phyloP scores from a whole-genome alignment of 148 eudicot genomes.

The Rhododendron kiyosumense region DNA sequence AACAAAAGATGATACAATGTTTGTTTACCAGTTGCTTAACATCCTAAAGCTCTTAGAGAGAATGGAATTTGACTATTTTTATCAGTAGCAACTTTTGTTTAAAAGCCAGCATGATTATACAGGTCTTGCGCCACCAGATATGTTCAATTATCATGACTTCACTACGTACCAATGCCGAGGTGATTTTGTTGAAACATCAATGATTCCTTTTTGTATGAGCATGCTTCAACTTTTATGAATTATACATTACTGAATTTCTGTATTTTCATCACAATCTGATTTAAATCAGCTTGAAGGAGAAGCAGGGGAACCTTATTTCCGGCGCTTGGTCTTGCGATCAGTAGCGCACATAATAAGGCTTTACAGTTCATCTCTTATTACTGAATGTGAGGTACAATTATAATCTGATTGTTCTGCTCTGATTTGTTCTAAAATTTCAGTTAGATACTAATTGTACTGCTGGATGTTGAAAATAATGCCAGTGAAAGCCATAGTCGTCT shows the following conservation, averaged over 20 bases:
- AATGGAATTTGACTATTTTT: background rate
- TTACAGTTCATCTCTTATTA: constrained; percentile 82
- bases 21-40: background rate
- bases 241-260: background rate
- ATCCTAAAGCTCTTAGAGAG: background rate
- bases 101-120: constrained; percentile 34
- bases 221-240: background rate
- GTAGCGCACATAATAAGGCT: constrained; percentile 90
- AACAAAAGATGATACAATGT: background rate
- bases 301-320: constrained; percentile 93
- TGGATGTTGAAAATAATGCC: background rate
- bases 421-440: background rate
- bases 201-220: background rate
- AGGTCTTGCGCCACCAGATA: constrained; percentile 93
- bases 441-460: background rate
- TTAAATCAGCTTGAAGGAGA: constrained; percentile 84
- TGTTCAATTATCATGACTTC: constrained; percentile 99
- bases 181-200: constrained; percentile 15
- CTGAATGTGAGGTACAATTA: constrained; percentile 81
- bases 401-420: background rate
- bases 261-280: constrained; percentile 7
- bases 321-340: constrained; percentile 92
- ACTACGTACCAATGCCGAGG: constrained; percentile 97
- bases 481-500: background rate
- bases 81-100: background rate